These are phyloP conservation scores for Oligophagozyma castellii DNA, from an alignment of 1,139 yeast species.

Conservation along the genomic window DNA sequence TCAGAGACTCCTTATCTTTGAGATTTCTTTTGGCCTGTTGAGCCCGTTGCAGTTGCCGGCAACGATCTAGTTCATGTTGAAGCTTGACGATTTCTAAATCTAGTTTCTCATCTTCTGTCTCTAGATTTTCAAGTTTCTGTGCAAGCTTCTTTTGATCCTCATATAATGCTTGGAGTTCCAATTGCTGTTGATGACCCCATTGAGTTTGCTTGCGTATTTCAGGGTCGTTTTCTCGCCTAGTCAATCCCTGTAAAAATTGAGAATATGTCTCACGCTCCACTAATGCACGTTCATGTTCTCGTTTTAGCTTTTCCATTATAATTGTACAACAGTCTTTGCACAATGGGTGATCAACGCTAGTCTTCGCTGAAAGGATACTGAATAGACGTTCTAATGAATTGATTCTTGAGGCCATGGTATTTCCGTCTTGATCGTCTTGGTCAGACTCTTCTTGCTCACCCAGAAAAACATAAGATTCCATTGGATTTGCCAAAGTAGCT, in stretches of 20 bases:
- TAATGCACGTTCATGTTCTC: conserved; percentile 59
- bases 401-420: conserved; percentile 28
- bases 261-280: conserved; percentile 71
- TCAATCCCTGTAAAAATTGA: conserved; percentile 54
- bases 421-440: too few relatives aligned
- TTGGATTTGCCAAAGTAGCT: not conserved
- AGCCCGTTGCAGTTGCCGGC: too few relatives aligned
- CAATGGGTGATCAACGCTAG: conserved; percentile 78
- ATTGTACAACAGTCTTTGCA: conserved; percentile 73
- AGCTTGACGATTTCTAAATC: conserved; percentile 23
- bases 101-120: conserved; percentile 27
- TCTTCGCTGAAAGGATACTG: conserved; percentile 51
- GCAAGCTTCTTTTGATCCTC: conserved; percentile 27
- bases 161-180: conserved; percentile 28
- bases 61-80: conserved; percentile 23
- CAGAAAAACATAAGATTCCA: conserved; percentile 22
- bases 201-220: not conserved
- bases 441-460: too few relatives aligned
- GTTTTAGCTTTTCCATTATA: conserved; percentile 52
- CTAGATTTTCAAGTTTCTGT: conserved; percentile 22
- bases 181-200: conserved; percentile 9
- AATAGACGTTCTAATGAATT: conserved; percentile 45
- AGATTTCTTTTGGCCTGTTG: conserved; percentile 30
- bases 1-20: conserved; percentile 31
- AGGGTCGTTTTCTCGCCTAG: conserved; percentile 23